Conservation (phyloP, 2,329 filamentous ascomycete genomes). For the Metarhizium sp. region DNA sequence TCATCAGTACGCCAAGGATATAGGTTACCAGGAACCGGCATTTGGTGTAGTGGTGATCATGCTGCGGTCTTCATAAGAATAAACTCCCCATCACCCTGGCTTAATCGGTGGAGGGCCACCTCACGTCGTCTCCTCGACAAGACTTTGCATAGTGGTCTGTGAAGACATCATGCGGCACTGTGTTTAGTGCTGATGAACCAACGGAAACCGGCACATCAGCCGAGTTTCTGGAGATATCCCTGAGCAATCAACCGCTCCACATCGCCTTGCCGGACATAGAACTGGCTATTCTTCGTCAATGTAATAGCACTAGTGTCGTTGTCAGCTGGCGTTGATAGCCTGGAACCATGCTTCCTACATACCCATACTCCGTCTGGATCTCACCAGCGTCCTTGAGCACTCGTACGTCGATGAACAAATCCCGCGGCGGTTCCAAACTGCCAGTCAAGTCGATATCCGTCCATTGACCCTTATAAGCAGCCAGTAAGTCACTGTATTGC, state of each 20-base stretch:
- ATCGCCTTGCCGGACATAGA: constrained; percentile 92
- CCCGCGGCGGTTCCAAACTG: constrained; percentile 84
- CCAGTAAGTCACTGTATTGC: constrained; percentile 82
- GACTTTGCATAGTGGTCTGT: not conserved
- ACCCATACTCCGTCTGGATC: constrained; percentile 99
- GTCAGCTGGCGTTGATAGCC: constrained; percentile 10
- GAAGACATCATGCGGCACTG: not conserved
- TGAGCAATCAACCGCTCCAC: constrained; percentile 91
- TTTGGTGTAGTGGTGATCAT: not conserved
- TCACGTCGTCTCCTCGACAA: not conserved
- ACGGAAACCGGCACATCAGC: constrained; percentile 38
- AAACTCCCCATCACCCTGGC: not conserved
- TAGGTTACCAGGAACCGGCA: not conserved
- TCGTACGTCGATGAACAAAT: constrained; percentile 93
- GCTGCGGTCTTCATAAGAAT: not conserved
- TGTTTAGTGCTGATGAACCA: not conserved
- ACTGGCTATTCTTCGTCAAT: constrained; percentile 95
- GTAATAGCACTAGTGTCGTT: constrained; percentile 65
- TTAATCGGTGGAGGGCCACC: not conserved
- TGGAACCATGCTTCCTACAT: constrained; percentile 44
- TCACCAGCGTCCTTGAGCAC: constrained; percentile 95
- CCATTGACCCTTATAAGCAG: constrained; percentile 98
- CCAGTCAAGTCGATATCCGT: constrained; percentile 95
- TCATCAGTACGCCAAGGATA: not conserved
- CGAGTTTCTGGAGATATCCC: constrained; percentile 86